Evolutionary conservation across 2,329 filamentous ascomycete genomes (phyloP).

Genomic region (Colletotrichum graminicola): DNA sequence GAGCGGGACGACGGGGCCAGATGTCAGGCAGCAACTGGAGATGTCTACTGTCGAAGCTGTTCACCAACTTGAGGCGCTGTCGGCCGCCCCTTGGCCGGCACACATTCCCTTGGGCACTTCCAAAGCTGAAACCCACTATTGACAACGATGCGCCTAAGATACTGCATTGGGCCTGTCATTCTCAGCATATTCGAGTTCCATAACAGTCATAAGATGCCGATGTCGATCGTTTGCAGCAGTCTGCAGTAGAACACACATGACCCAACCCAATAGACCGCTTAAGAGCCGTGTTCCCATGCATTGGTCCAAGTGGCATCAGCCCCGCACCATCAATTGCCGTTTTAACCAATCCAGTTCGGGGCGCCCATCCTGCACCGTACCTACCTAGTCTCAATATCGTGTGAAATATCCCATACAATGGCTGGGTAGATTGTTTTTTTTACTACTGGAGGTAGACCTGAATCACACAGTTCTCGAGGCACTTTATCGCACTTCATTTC

Average conservation of each 20-base stretch:
- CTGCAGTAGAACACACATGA: neutral
- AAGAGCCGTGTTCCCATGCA: neutral
- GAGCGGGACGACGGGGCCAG: neutral
- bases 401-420: neutral
- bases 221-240: too few relatives aligned
- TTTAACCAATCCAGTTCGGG: constrained; percentile 1
- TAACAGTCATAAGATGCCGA: too few relatives aligned
- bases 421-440: neutral
- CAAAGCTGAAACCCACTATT: neutral
- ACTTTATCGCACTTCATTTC: constrained; percentile 15
- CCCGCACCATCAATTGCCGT: neutral
- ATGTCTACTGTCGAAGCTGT: neutral
- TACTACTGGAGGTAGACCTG: neutral
- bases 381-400: neutral
- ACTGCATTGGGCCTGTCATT: neutral
- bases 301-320: constrained; percentile 11
- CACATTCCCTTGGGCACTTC: neutral
- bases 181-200: too few relatives aligned
- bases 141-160: too few relatives aligned
- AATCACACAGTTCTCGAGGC: constrained; percentile 11
- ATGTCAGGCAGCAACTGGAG: constrained; percentile 9
- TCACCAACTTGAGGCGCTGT: neutral
- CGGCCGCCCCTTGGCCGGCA: constrained; percentile 1
- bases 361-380: neutral
- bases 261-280: too few relatives aligned